These are phyloP conservation scores for Hypoxylon fragiforme DNA, from an alignment of 495 filamentous ascomycete genomes.

Conservation along the genomic window DNA sequence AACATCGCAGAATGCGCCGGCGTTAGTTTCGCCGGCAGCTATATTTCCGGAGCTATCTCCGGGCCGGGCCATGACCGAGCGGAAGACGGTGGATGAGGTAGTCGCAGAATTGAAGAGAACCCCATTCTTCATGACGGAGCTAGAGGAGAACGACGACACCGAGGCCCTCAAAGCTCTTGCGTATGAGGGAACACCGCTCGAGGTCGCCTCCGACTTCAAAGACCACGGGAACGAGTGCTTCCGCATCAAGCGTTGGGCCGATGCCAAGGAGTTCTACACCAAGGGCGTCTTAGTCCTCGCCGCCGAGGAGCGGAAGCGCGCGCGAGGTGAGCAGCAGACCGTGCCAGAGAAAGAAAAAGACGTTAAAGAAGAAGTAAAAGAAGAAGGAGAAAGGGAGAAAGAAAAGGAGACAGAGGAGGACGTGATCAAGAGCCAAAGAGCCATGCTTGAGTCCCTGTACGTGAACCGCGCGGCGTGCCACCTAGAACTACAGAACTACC, in stretches of 20 bases:
- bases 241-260: slow-evolving; percentile 68
- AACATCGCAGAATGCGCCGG: slow-evolving; percentile 14
- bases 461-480: slow-evolving; percentile 88
- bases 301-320: slow-evolving; percentile 54
- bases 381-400: slow-evolving; percentile 39
- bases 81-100: slow-evolving; percentile 71
- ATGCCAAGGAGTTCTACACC: slow-evolving; percentile 89
- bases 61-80: slow-evolving; percentile 58
- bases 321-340: slow-evolving; percentile 20
- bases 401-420: slow-evolving; percentile 49
- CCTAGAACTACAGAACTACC: slow-evolving; percentile 72
- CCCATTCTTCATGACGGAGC: slow-evolving; percentile 93
- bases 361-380: too few species aligned
- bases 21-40: slow-evolving; percentile 14
- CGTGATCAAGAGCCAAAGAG: slow-evolving; percentile 53
- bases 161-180: slow-evolving; percentile 87
- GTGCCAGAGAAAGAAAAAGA: too few species aligned
- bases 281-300: slow-evolving; percentile 74
- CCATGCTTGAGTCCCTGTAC: slow-evolving; percentile 72
- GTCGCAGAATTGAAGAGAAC: slow-evolving; percentile 74
- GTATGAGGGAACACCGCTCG: slow-evolving; percentile 86
- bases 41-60: slow-evolving; percentile 58
- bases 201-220: slow-evolving; percentile 77
- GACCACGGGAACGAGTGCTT: slow-evolving; percentile 91
- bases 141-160: slow-evolving; percentile 80